phyloP scores from a whole-genome alignment of 805 yeast species.

The Ogataea polymorpha region DNA sequence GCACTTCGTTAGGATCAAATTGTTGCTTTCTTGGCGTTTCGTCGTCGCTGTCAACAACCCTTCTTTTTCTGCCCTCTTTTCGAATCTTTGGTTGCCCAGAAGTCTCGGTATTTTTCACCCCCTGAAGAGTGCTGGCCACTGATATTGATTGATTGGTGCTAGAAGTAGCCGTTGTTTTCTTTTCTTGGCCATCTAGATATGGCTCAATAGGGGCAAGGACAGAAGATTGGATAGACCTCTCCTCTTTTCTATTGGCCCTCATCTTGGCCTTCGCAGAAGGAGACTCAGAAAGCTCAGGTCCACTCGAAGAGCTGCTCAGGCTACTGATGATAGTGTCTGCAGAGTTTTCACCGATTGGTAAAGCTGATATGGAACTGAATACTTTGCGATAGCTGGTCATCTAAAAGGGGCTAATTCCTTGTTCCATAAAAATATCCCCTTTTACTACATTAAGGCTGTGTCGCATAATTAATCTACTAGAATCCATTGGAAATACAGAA shows the following conservation, averaged over 20 bases:
- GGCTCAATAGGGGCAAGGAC: background rate
- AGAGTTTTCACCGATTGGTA: slow-evolving; percentile 15
- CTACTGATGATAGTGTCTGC: slow-evolving; percentile 12
- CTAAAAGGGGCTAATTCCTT: background rate
- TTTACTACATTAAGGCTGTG: slow-evolving; percentile 7
- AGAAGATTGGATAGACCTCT: background rate
- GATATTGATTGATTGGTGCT: no score
- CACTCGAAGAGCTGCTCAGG: slow-evolving; percentile 18
- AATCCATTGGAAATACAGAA: slow-evolving; percentile 8
- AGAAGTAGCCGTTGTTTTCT: no score
- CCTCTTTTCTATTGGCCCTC: slow-evolving; percentile 6
- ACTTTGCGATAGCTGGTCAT: slow-evolving; percentile 12
- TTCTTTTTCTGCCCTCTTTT: no score
- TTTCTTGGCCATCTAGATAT: no score
- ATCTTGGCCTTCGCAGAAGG: slow-evolving; percentile 15
- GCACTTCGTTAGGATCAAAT: background rate
- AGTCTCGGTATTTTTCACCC: no score
- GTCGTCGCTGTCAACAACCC: no score
- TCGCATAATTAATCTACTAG: background rate
- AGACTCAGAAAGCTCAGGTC: slow-evolving; percentile 18
- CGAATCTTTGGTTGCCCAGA: no score
- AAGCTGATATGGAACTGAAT: slow-evolving; percentile 15
- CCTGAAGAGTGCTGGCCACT: no score
- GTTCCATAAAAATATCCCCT: slow-evolving; percentile 1
- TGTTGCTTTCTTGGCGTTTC: background rate